phyloP scores from a whole-genome alignment of 2,329 filamentous ascomycete species.

The Biscogniauxia marginata region DNA sequence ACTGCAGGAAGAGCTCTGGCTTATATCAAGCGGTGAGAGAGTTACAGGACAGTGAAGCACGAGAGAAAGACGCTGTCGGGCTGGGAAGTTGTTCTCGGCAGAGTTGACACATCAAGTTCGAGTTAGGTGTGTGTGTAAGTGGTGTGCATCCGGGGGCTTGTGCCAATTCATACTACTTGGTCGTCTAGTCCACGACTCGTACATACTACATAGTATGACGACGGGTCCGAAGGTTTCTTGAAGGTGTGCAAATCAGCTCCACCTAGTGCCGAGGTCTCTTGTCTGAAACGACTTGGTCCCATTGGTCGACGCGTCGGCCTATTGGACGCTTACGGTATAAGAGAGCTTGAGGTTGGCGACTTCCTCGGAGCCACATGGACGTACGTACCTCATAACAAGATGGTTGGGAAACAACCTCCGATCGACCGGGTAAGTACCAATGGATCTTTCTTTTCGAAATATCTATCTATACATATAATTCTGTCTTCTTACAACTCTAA shows the following conservation, averaged over 20 bases:
- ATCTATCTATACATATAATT: no score
- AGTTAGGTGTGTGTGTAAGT: no score
- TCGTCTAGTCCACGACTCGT: background rate
- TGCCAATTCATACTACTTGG: background rate
- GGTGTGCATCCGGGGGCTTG: background rate
- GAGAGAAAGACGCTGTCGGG: background rate
- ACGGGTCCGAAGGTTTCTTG: background rate
- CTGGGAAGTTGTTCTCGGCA: background rate
- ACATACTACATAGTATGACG: no score
- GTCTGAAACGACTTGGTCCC: background rate
- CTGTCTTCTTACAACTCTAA: no score
- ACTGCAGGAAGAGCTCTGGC: background rate
- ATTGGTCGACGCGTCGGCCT: background rate
- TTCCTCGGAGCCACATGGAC: background rate
- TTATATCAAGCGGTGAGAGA: background rate
- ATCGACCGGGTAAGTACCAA: no score
- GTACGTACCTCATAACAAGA: no score
- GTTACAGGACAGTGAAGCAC: background rate
- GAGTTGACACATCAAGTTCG: background rate
- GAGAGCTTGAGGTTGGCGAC: background rate
- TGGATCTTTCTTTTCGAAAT: no score
- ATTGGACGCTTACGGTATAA: background rate
- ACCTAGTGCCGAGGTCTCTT: background rate
- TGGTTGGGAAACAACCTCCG: no score
- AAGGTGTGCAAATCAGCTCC: background rate